Conservation (phyloP, 2,329 filamentous ascomycete species). For the Curvularia lunata region DNA sequence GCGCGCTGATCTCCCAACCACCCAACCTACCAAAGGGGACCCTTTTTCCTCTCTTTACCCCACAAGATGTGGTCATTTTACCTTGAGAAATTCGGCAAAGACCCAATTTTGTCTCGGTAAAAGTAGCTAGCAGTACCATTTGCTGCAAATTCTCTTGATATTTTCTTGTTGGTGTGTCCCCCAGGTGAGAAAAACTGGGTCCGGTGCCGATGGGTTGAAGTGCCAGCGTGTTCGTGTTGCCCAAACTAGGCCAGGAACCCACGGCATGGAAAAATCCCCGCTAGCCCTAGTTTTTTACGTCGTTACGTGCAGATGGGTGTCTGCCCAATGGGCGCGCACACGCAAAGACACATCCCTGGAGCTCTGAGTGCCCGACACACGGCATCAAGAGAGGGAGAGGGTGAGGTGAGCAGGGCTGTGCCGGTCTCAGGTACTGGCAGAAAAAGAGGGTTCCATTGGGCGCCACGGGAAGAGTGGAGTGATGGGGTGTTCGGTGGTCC, state of each 20-base stretch:
- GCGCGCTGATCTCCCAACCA: not conserved
- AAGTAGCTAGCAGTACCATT: too few species aligned
- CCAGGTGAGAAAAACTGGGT: not conserved
- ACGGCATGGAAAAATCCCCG: not conserved
- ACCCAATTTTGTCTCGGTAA: not conserved
- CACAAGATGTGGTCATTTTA: conserved; percentile 11
- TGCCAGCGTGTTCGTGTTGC: conserved; percentile 17
- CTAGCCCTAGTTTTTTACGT: too few species aligned
- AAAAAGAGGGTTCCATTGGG: conserved; percentile 35
- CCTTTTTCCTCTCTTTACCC: conserved; percentile 1
- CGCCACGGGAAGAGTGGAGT: not conserved
- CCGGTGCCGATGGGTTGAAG: conserved; percentile 5
- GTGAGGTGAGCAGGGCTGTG: conserved; percentile 28
- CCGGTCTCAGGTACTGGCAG: conserved; percentile 34
- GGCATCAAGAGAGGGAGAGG: not conserved
- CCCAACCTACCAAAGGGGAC: not conserved
- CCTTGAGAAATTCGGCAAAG: not conserved
- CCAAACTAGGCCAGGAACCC: conserved; percentile 1
- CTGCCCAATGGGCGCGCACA: conserved; percentile 7
- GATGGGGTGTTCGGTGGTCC: not conserved
- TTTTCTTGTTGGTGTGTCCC: not conserved
- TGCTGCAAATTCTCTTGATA: not conserved
- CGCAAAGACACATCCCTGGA: too few species aligned
- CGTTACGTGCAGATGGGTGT: not conserved
- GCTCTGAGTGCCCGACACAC: not conserved